Percentiles rank a stretch among this genome's conserved stretches.
These are phyloP conservation scores for Dactylella cylindrospora DNA, from an alignment of 2,329 filamentous ascomycete species.

Conservation along the genomic window DNA sequence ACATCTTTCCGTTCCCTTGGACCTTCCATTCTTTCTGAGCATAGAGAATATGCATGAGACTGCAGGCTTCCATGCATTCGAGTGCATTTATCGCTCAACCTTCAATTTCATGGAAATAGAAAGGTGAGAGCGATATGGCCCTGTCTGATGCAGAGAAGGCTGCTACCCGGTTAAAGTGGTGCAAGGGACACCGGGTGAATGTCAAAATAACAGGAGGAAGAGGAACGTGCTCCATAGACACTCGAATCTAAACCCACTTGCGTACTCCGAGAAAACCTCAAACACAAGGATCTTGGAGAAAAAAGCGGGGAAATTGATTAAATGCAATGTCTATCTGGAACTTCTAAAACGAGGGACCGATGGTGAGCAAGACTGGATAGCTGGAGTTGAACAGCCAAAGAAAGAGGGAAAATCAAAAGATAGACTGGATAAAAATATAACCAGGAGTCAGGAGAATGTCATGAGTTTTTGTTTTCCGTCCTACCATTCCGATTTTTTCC, in stretches of 20 bases:
- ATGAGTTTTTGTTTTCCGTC: background rate
- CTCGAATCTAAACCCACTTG: slow-evolving; percentile 37
- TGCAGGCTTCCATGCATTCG: slow-evolving; percentile 6
- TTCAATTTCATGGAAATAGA: slow-evolving; percentile 20
- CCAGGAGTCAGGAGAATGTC: background rate
- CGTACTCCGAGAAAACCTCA: slow-evolving; percentile 39
- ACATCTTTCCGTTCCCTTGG: slow-evolving; percentile 2
- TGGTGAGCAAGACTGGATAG: too few species aligned
- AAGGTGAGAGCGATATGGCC: too few species aligned
- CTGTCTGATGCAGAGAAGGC: too few species aligned
- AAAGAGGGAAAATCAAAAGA: slow-evolving; percentile 1
- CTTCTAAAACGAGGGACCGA: slow-evolving; percentile 1
- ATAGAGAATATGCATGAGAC: slow-evolving; percentile 14
- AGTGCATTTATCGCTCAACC: slow-evolving; percentile 29
- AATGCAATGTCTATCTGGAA: slow-evolving; percentile 10
- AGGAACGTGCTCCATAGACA: slow-evolving; percentile 33
- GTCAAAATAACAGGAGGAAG: too few species aligned
- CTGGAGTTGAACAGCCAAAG: background rate
- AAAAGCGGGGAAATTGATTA: slow-evolving; percentile 28
- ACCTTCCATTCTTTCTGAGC: slow-evolving; percentile 9
- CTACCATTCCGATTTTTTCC: too few species aligned
- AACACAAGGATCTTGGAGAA: slow-evolving; percentile 33
- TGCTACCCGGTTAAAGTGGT: too few species aligned
- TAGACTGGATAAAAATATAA: slow-evolving; percentile 3
- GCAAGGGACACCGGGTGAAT: too few species aligned